phyloP scores from a whole-genome alignment of 495 filamentous ascomycete genomes.

The Lophiostoma macrostomum region DNA sequence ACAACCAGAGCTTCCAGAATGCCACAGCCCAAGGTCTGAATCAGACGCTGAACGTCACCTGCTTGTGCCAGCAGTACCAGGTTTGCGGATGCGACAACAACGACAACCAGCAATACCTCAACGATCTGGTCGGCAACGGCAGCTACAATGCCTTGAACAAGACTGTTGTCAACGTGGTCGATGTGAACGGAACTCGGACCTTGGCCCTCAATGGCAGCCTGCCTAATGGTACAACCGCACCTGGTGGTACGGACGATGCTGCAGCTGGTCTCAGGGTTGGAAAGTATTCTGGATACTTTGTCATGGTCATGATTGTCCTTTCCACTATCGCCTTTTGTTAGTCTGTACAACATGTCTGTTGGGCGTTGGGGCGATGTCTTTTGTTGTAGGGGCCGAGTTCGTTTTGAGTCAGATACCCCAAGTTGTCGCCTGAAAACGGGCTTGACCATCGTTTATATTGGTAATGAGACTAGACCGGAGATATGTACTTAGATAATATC shows the following conservation, averaged over 20 bases:
- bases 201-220: slow-evolving; percentile 84
- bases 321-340: slow-evolving; percentile 45
- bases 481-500: no score
- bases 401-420: slow-evolving; percentile 4
- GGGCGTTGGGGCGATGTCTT: no score
- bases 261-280: slow-evolving; percentile 36
- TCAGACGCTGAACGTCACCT: slow-evolving; percentile 68
- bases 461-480: no score
- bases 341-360: not conserved
- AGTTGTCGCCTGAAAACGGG: no score
- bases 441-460: no score
- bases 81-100: slow-evolving; percentile 86
- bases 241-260: slow-evolving; percentile 52
- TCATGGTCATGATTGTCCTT: slow-evolving; percentile 54
- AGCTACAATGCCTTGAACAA: slow-evolving; percentile 57
- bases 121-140: slow-evolving; percentile 66
- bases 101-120: slow-evolving; percentile 54
- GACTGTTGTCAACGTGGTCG: slow-evolving; percentile 58
- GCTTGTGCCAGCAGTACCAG: slow-evolving; percentile 66
- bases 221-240: slow-evolving; percentile 75
- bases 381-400: no score
- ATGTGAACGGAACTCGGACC: slow-evolving; percentile 71
- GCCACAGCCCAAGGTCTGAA: slow-evolving; percentile 49
- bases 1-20: slow-evolving; percentile 48
- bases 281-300: slow-evolving; percentile 58